Percentiles rank a stretch among this genome's conserved stretches.
Evolutionary conservation across 306 rosid species (phyloP).

Genomic region (Rubus parviflorus): DNA sequence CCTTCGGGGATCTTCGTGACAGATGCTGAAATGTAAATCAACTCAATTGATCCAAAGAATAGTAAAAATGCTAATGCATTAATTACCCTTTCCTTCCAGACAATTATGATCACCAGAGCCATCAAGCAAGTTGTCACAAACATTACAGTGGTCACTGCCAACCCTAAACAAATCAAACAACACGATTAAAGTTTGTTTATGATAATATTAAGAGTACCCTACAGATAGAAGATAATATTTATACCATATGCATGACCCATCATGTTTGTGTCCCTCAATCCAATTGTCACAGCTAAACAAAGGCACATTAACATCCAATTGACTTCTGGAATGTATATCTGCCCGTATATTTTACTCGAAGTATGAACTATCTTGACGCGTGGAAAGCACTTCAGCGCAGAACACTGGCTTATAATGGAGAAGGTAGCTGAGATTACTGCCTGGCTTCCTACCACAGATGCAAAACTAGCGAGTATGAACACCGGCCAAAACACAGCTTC

Average conservation of each 20-base stretch:
- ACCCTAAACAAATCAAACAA: slow-evolving; percentile 47
- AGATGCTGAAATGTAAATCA: slow-evolving; percentile 62
- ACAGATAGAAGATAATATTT: slow-evolving; percentile 1
- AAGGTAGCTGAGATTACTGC: slow-evolving; percentile 76
- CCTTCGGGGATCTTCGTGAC: slow-evolving; percentile 58
- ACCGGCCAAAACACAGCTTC: slow-evolving; percentile 80
- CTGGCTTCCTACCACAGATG: slow-evolving; percentile 67
- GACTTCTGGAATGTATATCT: slow-evolving; percentile 73
- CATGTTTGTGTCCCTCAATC: slow-evolving; percentile 62
- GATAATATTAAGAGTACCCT: background rate
- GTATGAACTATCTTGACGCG: slow-evolving; percentile 61
- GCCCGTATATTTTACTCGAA: slow-evolving; percentile 65
- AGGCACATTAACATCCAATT: slow-evolving; percentile 81
- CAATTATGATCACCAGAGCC: slow-evolving; percentile 59
- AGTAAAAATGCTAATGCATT: slow-evolving; percentile 47
- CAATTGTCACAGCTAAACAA: slow-evolving; percentile 59
- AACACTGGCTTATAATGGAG: slow-evolving; percentile 67
- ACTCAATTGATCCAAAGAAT: slow-evolving; percentile 60
- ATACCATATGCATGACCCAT: slow-evolving; percentile 78
- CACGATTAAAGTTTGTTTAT: slow-evolving; percentile 22
- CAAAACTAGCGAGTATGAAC: slow-evolving; percentile 65
- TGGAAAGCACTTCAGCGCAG: slow-evolving; percentile 70
- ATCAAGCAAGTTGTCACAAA: slow-evolving; percentile 76
- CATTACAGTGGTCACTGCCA: slow-evolving; percentile 63
- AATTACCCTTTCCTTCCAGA: slow-evolving; percentile 57